These are phyloP conservation scores for Heliamphora exappendiculata DNA, from an alignment of 148 eudicot genomes.

Conservation along the genomic window DNA sequence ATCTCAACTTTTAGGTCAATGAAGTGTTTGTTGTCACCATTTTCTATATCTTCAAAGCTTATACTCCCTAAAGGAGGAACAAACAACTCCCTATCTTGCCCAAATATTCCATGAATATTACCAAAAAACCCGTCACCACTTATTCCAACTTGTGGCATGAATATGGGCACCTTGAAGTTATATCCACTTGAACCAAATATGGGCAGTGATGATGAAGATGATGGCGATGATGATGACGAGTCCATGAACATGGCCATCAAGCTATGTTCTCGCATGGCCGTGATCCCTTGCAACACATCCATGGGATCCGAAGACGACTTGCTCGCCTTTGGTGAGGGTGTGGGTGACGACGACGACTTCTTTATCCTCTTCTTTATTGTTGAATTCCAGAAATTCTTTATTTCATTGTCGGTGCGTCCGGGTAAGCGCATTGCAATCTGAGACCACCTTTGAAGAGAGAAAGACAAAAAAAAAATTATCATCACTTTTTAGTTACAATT, in stretches of 20 bases:
- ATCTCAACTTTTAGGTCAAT: too few species aligned
- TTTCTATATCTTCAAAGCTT: constrained; percentile 25
- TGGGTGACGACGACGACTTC: constrained; percentile 41
- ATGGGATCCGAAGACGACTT: constrained; percentile 55
- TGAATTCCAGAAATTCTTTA: constrained; percentile 92
- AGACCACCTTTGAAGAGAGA: constrained; percentile 54
- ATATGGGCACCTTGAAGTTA: constrained; percentile 30
- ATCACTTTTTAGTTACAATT: background rate
- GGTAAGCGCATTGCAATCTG: constrained; percentile 84
- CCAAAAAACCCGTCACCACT: constrained; percentile 12
- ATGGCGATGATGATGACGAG: constrained; percentile 36
- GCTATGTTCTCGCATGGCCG: constrained; percentile 34
- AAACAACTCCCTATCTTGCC: constrained; percentile 33
- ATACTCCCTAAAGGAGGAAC: constrained; percentile 51
- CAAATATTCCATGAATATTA: constrained; percentile 28
- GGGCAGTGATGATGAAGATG: constrained; percentile 26
- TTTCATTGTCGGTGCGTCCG: constrained; percentile 83
- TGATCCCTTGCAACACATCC: constrained; percentile 29
- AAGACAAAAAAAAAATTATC: background rate
- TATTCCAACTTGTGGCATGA: constrained; percentile 31
- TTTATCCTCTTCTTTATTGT: constrained; percentile 77
- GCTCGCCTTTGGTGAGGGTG: constrained; percentile 64
- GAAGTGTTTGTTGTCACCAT: constrained; percentile 26
- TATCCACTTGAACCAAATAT: constrained; percentile 24
- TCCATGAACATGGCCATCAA: constrained; percentile 41